phyloP scores from a whole-genome alignment of 225 moss, liverwort and hornwort genomes.

The Antitrichia curtipendula region DNA sequence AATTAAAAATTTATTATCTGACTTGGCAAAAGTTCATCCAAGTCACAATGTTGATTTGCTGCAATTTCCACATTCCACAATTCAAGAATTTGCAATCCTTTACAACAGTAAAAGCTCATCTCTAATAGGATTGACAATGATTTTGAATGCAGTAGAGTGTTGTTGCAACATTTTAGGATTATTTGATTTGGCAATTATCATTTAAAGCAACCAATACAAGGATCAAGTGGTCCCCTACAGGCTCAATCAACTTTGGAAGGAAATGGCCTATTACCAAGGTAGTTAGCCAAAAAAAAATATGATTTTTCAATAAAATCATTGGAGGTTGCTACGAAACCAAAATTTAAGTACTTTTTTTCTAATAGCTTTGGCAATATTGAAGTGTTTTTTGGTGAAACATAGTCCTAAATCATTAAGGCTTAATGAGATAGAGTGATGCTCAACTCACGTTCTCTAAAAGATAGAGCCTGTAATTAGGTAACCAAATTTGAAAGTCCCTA shows the following conservation, averaged over 20 bases:
- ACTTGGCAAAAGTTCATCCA: no score
- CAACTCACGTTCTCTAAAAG: background rate
- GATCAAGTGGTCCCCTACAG: accelerated
- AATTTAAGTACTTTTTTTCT: background rate
- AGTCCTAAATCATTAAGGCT: background rate
- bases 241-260: background rate
- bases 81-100: no score
- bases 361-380: background rate
- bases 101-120: no score
- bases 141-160: background rate
- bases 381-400: background rate
- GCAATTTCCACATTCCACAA: no score
- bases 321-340: accelerated
- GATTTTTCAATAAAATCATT: accelerated
- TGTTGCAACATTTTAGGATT: background rate
- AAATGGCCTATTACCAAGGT: no score
- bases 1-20: no score
- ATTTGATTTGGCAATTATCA: background rate
- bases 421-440: background rate
- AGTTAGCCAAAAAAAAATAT: background rate
- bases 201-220: background rate
- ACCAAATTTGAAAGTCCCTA: no score
- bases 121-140: background rate
- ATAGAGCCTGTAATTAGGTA: no score
- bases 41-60: no score